These are phyloP conservation scores for Salicornia ramosissima DNA, from an alignment of 148 eudicot species.

Conservation along the genomic window DNA sequence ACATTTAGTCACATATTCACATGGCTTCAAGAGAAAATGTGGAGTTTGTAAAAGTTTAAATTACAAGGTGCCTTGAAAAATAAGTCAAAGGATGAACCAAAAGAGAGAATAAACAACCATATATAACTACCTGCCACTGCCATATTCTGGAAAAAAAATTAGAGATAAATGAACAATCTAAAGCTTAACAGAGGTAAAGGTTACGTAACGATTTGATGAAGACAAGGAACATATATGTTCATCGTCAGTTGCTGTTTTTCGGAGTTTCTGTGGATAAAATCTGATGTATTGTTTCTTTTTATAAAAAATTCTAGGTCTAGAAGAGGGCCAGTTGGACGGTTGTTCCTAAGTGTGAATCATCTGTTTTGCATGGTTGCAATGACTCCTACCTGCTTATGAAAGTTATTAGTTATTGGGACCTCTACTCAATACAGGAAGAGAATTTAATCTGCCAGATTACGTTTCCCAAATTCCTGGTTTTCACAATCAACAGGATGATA, in stretches of 20 bases:
- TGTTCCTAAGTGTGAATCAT: not conserved
- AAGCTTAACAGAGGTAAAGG: no score
- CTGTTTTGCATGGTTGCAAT: not conserved
- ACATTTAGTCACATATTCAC: no score
- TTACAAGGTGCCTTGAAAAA: no score
- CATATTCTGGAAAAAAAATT: no score
- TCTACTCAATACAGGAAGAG: not conserved
- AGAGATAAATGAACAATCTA: no score
- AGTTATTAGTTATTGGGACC: not conserved
- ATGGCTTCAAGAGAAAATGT: no score
- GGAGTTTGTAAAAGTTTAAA: no score
- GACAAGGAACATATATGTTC: not conserved
- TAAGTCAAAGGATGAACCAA: no score
- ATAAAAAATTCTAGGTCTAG: not conserved
- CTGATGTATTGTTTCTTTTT: not conserved
- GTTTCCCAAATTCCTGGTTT: not conserved
- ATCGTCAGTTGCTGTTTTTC: not conserved
- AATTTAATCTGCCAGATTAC: not conserved
- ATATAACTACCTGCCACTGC: no score
- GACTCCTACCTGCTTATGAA: not conserved
- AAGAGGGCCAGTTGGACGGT: not conserved
- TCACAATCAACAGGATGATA: conserved; percentile 32
- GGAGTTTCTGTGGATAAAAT: not conserved
- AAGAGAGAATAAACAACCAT: no score
- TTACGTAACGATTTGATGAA: no score